Evolutionary conservation across 1,284 basidiomycete genomes (phyloP).

Genomic region (Ustilago cynodontis): DNA sequence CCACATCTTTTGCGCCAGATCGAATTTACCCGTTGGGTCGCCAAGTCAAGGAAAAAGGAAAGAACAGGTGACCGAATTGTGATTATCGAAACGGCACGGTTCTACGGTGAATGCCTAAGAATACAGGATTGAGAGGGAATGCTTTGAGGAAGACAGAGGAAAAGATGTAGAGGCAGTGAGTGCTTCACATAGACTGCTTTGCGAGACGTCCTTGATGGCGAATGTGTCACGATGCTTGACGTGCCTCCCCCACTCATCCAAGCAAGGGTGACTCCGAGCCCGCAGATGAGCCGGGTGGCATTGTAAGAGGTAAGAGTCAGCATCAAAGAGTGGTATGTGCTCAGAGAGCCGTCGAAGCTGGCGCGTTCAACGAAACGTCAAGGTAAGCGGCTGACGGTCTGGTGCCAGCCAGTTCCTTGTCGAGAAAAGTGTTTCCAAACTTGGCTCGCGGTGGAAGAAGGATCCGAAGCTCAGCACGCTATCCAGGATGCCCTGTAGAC

Average conservation of each 20-base stretch:
- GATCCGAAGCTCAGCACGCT: slow-evolving; percentile 48
- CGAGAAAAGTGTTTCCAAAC: slow-evolving; percentile 39
- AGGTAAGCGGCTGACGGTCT: slow-evolving; percentile 28
- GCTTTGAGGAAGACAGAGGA: not conserved
- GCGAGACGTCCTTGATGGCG: not conserved
- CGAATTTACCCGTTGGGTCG: not conserved
- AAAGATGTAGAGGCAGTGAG: not conserved
- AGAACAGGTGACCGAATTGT: slow-evolving; percentile 12
- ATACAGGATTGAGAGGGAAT: slow-evolving; percentile 10
- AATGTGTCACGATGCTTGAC: not conserved
- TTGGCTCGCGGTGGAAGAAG: slow-evolving; percentile 40
- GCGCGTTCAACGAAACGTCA: slow-evolving; percentile 28
- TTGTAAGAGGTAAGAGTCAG: not conserved
- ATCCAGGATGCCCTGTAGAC: slow-evolving; percentile 44
- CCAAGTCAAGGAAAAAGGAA: not conserved
- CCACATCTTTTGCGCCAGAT: not conserved
- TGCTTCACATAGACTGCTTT: not conserved
- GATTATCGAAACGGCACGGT: slow-evolving; percentile 14
- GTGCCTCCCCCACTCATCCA: not conserved
- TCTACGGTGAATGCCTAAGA: slow-evolving; percentile 2
- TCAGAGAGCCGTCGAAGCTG: not conserved
- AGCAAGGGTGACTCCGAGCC: not conserved
- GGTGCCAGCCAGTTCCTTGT: slow-evolving; percentile 48
- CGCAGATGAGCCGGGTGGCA: too few species aligned
- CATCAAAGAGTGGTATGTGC: not conserved